Base-by-base conservation (phyloP, 1,284 basidiomycete species). In the Porphyrellus sp. region DNA sequence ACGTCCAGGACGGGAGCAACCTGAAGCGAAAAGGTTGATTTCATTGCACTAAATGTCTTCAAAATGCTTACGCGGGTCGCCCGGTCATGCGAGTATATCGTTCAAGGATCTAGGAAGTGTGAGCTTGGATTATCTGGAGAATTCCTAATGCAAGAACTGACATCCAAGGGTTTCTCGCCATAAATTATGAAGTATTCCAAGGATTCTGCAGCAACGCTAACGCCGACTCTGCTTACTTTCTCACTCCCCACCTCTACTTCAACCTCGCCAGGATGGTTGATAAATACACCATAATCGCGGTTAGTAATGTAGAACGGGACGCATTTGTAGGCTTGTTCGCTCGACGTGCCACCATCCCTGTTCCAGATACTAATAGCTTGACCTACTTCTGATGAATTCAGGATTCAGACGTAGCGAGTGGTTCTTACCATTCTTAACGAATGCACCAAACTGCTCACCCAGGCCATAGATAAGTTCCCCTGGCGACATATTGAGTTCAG, bases 181-280 rank as follows among this genome's bases (percentile, higher is more conserved):
- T 85, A 82, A 53, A 89, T 86, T 55, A 89, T 63, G 62, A 83
- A 88, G 57, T 84, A 85, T 65, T 88, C 85, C 52, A 89, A 64
- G 43, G 72, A 76, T 55, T 78, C 81, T 33, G 80, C 84, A 12
- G 80, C 79, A 20, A 88, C 80, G 51, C 81, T 82, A n/a, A 83
- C 73, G 9, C 85, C 85, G 2, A 89, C 82, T 46, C 85, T 77
- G 65, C 82, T 83, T 63, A 85, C 82, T 68, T 89, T 88, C 67
- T 89, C 86, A 51, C 81, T 82, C 5, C 84, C 85, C 9, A 88
- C 78, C 63, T 90, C 86, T 31, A 88, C 77, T 63, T 88, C 85
- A 23, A 86, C 82, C 63, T 89, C 86, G n/a, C 85, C 86, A 3
- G 85, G 77, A 58, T 88, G 81, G 67, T 88, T 87, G 64, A 90